phyloP scores from a whole-genome alignment of 768 basidiomycete species.

The Botryobasidium botryosum region DNA sequence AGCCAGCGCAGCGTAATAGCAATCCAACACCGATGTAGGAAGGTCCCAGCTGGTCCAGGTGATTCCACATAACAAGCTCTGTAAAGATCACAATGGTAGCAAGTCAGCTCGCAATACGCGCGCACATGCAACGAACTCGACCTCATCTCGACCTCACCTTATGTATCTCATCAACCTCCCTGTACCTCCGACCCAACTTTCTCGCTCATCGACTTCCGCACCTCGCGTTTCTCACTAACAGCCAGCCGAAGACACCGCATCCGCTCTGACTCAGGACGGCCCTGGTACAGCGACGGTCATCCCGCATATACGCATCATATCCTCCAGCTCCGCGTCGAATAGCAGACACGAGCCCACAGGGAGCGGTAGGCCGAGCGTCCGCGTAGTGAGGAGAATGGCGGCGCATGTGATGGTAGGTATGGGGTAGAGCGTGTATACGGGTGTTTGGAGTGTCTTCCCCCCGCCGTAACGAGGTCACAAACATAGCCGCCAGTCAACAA shows the following conservation, averaged over 20 bases:
- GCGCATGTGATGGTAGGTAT: slow-evolving; percentile 81
- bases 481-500: too few relatives aligned
- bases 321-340: slow-evolving; percentile 83
- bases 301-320: slow-evolving; percentile 74
- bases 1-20: too few relatives aligned
- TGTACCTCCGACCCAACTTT: too few relatives aligned
- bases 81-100: too few relatives aligned
- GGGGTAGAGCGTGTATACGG: slow-evolving; percentile 77
- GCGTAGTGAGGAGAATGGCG: slow-evolving; percentile 65
- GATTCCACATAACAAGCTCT: too few relatives aligned
- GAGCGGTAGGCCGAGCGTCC: slow-evolving; percentile 54
- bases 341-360: slow-evolving; percentile 83
- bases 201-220: slow-evolving; percentile 81
- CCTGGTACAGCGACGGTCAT: slow-evolving; percentile 61
- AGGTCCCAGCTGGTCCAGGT: too few relatives aligned
- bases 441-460: slow-evolving; percentile 70
- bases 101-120: too few relatives aligned
- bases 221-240: slow-evolving; percentile 58
- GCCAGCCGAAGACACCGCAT: slow-evolving; percentile 33
- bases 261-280: slow-evolving; percentile 24
- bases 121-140: too few relatives aligned
- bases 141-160: too few relatives aligned
- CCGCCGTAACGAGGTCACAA: neutral
- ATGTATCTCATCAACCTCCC: too few relatives aligned
- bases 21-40: too few relatives aligned